Conservation (phyloP, 495 filamentous ascomycete genomes). For the Margaritispora aquatica region DNA sequence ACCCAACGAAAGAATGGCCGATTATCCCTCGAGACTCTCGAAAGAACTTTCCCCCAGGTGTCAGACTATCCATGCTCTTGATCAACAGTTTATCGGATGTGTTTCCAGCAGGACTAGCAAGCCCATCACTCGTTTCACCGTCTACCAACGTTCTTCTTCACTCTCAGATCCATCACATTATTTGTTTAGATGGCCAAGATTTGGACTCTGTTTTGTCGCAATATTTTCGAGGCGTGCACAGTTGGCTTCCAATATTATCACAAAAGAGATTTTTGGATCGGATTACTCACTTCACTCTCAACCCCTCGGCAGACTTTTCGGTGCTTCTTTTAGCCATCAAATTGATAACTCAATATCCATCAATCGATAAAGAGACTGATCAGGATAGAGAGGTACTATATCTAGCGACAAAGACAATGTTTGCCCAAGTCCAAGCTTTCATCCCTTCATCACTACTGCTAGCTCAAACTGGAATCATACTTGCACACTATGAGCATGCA, state of each 20-base stretch:
- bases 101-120: not conserved
- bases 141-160: conserved; percentile 10
- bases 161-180: conserved; percentile 26
- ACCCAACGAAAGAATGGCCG: conserved; percentile 5
- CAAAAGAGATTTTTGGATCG: conserved; percentile 25
- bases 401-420: conserved; percentile 28
- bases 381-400: conserved; percentile 27
- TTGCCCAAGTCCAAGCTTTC: conserved; percentile 29
- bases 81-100: conserved; percentile 13
- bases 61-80: conserved; percentile 12
- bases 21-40: conserved; percentile 8
- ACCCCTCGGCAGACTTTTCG: conserved; percentile 26
- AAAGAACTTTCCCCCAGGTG: conserved; percentile 1
- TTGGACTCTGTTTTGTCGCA: conserved; percentile 29
- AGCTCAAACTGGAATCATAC: conserved; percentile 29
- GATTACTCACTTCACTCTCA: conserved; percentile 17
- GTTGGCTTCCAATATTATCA: conserved; percentile 33
- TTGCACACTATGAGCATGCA: conserved; percentile 25
- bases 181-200: conserved; percentile 26
- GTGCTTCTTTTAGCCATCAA: conserved; percentile 32
- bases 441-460: conserved; percentile 25
- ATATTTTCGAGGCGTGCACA: conserved; percentile 34
- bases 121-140: not conserved
- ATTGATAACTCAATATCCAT: conserved; percentile 26
- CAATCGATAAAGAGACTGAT: conserved; percentile 6